A percentile compares a stretch with the other conserved stretches of the same genome.
These are phyloP conservation scores for Tolypocladium nubicola DNA, from an alignment of 2,329 filamentous ascomycete genomes.

Conservation along the genomic window DNA sequence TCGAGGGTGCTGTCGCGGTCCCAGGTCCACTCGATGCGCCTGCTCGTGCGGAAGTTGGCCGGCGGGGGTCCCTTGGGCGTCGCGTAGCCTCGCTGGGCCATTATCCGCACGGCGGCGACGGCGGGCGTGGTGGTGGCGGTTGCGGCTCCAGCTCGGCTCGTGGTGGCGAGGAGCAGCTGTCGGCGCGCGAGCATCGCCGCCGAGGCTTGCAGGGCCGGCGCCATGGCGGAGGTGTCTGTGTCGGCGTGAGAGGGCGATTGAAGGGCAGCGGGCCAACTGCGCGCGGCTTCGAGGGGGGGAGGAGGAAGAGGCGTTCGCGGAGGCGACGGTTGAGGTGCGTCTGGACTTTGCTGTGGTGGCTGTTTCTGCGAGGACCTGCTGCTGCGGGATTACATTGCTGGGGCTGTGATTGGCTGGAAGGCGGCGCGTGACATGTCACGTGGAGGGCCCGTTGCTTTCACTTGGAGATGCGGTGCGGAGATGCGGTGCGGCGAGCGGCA, in stretches of 20 bases:
- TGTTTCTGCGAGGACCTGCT: constrained; percentile 6
- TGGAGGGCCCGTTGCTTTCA: constrained; percentile 3
- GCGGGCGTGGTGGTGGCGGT: constrained; percentile 10
- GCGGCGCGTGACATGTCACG: constrained; percentile 17
- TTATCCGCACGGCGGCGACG: constrained; percentile 9
- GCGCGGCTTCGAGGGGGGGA: constrained; percentile 2
- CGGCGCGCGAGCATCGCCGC: constrained; percentile 24
- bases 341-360: neutral
- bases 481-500: neutral
- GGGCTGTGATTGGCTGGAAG: constrained; percentile 22
- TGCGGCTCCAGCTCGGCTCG: neutral
- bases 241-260: constrained; percentile 13
- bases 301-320: constrained; percentile 3
- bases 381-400: constrained; percentile 29
- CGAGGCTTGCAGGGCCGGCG: constrained; percentile 19
- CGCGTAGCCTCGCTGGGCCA: constrained; percentile 36
- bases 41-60: constrained; percentile 67
- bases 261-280: neutral
- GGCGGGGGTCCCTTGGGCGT: constrained; percentile 72
- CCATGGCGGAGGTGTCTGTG: constrained; percentile 13
- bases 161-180: constrained; percentile 18
- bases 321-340: neutral
- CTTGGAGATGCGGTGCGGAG: neutral
- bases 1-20: constrained; percentile 68
- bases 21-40: constrained; percentile 69